Evolutionary conservation across 257 asterid species (phyloP), one percentile per base, ranked within the genome.

Genomic region (Plantago elongata): DNA sequence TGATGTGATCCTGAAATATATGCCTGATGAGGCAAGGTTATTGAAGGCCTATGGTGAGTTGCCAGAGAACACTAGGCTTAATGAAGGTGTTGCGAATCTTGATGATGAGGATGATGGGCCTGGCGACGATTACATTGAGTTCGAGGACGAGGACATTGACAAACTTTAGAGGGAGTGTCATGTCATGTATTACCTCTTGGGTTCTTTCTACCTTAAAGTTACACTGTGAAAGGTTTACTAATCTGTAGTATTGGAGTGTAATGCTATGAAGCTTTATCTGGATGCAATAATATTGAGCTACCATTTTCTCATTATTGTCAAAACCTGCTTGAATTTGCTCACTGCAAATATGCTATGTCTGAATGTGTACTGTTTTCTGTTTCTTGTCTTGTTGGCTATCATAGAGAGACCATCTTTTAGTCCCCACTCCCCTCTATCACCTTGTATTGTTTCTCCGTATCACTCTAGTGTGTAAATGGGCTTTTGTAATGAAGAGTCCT

Each of bases 21-120:
- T 85, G 95, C 88, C 95, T 2, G 95, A 90, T 45, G 98, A 90
- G 65, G 98, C 98, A 1, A 83, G 98, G 81, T 75, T 88, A 54
- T 62, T 88, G 86, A 90, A 90, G 81, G 96, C 98, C 4, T 90
- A 90, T 4, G 95, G 95, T 15, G 98, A 90, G 77, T 72, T 90
- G 58, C 98, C 98, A 1, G 96, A 88, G 69, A 90, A 44, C 83
- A 87, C 79, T 13, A 81, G 95, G 86, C 89, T 90, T 58, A 83
- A 82, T 7, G 98, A 85, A 73, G 89, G 90, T 72, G 77, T 80
- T 51, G 84, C 81, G 16, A 4, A 65, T 82, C 5, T 34, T 34
- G 96, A 83, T 34, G 95, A 83, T 63, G 95, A 90, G 13, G 95
- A 83, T 9, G 94, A 80, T 3, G 84, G 77, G 9, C 79, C 74